phyloP scores from a whole-genome alignment of 2,329 filamentous ascomycete genomes.

The Trichoderma koningiopsis region DNA sequence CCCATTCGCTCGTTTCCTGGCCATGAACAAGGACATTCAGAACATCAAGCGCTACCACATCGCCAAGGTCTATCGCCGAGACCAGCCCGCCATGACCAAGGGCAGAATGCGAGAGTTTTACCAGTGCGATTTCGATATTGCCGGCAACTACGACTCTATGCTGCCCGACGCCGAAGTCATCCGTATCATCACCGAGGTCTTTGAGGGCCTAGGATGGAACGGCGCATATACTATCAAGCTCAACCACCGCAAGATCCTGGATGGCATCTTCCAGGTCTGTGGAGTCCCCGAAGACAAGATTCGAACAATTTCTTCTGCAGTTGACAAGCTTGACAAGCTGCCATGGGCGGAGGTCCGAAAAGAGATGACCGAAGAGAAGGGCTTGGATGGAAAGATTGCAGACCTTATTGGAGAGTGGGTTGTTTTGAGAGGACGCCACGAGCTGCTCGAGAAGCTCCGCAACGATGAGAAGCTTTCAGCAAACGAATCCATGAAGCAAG shows the following conservation, averaged over 20 bases:
- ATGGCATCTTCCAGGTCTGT: conserved; percentile 88
- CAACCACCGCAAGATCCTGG: conserved; percentile 92
- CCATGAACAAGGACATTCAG: conserved; percentile 82
- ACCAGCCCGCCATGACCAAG: conserved; percentile 71
- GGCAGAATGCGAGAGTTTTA: conserved; percentile 96
- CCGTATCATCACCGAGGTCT: conserved; percentile 81
- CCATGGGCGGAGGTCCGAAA: conserved; percentile 87
- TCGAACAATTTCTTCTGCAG: conserved; percentile 84
- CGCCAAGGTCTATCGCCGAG: conserved; percentile 71
- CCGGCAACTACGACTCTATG: conserved; percentile 85
- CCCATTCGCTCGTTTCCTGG: conserved; percentile 87
- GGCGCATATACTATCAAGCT: conserved; percentile 83
- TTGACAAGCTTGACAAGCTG: conserved; percentile 94
- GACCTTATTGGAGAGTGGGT: conserved; percentile 88
- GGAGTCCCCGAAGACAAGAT: conserved; percentile 88
- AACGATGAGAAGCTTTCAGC: conserved; percentile 67
- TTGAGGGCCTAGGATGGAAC: conserved; percentile 75
- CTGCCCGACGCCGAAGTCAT: conserved; percentile 89
- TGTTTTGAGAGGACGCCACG: conserved; percentile 71
- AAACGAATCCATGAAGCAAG: conserved; percentile 76
- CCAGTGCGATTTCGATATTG: conserved; percentile 97
- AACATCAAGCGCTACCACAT: conserved; percentile 95
- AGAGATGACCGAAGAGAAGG: conserved; percentile 94
- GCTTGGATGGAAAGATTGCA: conserved; percentile 72
- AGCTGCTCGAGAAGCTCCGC: conserved; percentile 71